Evolutionary conservation across 306 rosid species (phyloP).

Genomic region (Vigna angularis): DNA sequence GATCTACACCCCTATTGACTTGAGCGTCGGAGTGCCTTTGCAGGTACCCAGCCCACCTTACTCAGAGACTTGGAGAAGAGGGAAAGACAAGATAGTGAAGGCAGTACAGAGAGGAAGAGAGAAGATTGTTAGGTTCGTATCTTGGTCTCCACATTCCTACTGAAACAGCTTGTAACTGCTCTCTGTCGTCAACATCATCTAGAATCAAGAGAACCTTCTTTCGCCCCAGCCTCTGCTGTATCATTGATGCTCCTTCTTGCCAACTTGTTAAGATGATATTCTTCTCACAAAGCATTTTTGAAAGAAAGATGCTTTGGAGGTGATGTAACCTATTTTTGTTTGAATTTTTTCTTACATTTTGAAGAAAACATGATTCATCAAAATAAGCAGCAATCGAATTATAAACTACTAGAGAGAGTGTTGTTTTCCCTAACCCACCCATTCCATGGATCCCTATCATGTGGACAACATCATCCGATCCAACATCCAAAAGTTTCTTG

Average conservation of each 20-base stretch:
- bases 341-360: no score
- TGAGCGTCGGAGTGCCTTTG: no score
- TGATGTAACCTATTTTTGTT: no score
- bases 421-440: constrained; percentile 27
- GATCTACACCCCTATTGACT: no score
- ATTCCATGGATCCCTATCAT: constrained; percentile 45
- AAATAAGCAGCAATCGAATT: not conserved
- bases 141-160: no score
- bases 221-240: not conserved
- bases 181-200: not conserved
- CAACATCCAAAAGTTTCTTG: not conserved
- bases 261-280: not conserved
- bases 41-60: no score
- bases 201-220: constrained; percentile 5
- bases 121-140: no score
- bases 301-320: no score
- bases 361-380: no score
- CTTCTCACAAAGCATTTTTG: not conserved
- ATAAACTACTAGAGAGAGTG: not conserved
- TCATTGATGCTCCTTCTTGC: not conserved
- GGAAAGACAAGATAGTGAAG: no score
- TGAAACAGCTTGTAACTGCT: not conserved
- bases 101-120: no score
- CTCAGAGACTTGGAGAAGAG: no score
- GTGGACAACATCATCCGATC: not conserved